Evolutionary conservation across 805 yeast species (phyloP), one percentile per base, ranked within the genome.

Genomic region (Candida pseudofarinosa): DNA sequence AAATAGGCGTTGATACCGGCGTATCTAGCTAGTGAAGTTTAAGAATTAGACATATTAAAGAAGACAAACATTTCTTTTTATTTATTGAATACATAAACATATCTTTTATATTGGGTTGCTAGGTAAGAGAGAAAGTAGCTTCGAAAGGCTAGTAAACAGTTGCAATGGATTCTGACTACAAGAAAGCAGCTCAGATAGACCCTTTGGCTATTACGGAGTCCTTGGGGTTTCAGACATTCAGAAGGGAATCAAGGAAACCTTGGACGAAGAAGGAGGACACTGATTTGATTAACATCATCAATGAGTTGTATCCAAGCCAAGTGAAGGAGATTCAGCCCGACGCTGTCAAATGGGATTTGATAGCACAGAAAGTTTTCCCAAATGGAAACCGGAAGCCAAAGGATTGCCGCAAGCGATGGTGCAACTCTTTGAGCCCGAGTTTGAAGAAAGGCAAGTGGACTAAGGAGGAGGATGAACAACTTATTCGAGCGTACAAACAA

Each of bases 381-480:
- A 49, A 64, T 52, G 64, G 71, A 48, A 54, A 69, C 30, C 60
- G 96, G 41, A 82, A 85, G 52, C 74, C 88, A 10, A 88, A 85
- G 53, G 95, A 88, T 58, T 85, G 96, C 56, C 75, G 88, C 30
- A 89, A 88, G 60, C 67, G 97, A 44, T 90, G 97, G 97, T 69
- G 79, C 14, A 84, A 83, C 48, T 87, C 96, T 1, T 63, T 90
- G 33, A 93, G 88, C 60, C 97, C 97, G 2, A 77, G 73, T 45
- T 67, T 90, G 46, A 77, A 80, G 42, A 85, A 87, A 50, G 97
- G 97, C 1, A 79, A 80, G 56, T 90, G 97, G 97, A 85, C 93
- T 1, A 60, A 73, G 12, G 84, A 76, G 33, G 97, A 90, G 59
- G 97, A 90, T 63, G 74, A 74, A 30, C 66, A 69, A 32, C 68